A percentile compares a stretch with the other conserved stretches of the same genome.
phyloP scores from a whole-genome alignment of 352 stramenopile species.

The Phytophthora cactorum region DNA sequence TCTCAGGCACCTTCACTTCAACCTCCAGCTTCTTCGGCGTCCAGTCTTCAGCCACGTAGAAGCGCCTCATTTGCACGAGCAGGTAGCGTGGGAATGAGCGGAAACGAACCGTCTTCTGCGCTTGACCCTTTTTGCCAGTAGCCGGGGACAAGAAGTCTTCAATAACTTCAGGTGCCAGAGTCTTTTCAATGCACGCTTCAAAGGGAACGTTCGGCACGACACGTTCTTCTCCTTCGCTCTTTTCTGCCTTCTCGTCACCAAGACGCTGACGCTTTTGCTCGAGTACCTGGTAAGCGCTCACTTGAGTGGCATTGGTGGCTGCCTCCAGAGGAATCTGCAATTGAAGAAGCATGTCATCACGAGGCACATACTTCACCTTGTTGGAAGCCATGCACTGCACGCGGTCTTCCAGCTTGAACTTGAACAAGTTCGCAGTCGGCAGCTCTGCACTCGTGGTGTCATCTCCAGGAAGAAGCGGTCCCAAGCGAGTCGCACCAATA shows the following conservation, averaged over 20 bases:
- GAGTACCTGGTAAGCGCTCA: conserved; percentile 86
- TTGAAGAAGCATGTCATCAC: conserved; percentile 83
- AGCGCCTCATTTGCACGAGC: conserved; percentile 96
- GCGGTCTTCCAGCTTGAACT: conserved; percentile 90
- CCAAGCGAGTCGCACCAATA: conserved; percentile 54
- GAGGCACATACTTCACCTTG: conserved; percentile 90
- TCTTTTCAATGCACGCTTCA: conserved; percentile 94
- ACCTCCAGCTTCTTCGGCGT: conserved; percentile 98
- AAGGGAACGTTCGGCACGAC: conserved; percentile 94
- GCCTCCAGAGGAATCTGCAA: conserved; percentile 90
- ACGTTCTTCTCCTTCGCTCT: conserved; percentile 63
- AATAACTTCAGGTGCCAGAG: conserved; percentile 90
- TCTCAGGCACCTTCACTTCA: conserved; percentile 95
- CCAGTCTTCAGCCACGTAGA: conserved; percentile 97
- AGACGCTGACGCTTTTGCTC: conserved; percentile 90
- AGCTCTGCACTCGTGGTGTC: conserved; percentile 40
- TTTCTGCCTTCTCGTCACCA: conserved; percentile 52
- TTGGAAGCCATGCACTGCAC: conserved; percentile 77
- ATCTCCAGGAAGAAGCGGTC: conserved; percentile 46
- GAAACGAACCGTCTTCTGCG: conserved; percentile 89
- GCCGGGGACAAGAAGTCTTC: conserved; percentile 89
- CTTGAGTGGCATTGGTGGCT: conserved; percentile 85
- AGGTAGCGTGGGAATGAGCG: conserved; percentile 97
- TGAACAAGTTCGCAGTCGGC: conserved; percentile 91
- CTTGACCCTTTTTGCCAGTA: conserved; percentile 78